phyloP scores from a whole-genome alignment of 208 protist species.

The Wallacemonas sp. region DNA sequence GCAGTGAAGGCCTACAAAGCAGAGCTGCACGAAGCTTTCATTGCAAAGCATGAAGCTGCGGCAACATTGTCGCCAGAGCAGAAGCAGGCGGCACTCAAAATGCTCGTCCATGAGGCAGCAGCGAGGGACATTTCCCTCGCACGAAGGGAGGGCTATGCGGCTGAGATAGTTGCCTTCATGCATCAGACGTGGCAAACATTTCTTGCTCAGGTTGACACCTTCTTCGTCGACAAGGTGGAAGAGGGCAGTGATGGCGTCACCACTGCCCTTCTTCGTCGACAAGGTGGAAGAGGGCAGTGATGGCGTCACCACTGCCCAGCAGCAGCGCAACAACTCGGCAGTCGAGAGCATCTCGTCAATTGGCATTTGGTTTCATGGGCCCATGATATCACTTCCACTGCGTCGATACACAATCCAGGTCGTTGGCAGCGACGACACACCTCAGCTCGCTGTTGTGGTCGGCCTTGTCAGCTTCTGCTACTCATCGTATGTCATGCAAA shows the following conservation, averaged over 20 bases:
- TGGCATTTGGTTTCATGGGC: constrained; percentile 66
- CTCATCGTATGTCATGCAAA: constrained; percentile 77
- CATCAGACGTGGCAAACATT: constrained; percentile 51
- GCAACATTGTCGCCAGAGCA: constrained; percentile 16
- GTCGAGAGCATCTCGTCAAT: constrained; percentile 73
- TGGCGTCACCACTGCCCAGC: neutral
- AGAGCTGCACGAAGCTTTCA: constrained; percentile 38
- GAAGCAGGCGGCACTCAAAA: constrained; percentile 38
- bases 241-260: neutral
- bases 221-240: constrained; percentile 14
- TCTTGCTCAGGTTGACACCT: constrained; percentile 44
- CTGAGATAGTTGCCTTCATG: constrained; percentile 46
- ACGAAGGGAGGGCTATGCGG: constrained; percentile 15
- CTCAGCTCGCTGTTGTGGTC: constrained; percentile 49
- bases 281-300: neutral
- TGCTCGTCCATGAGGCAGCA: constrained; percentile 46
- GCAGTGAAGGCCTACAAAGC: constrained; percentile 19
- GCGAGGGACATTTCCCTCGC: constrained; percentile 29
- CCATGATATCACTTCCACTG: constrained; percentile 59
- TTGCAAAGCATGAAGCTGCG: constrained; percentile 28
- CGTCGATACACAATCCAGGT: constrained; percentile 62
- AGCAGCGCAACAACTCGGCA: constrained; percentile 29
- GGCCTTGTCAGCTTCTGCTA: constrained; percentile 67
- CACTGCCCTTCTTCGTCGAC: constrained; percentile 22
- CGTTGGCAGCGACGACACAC: constrained; percentile 20